Base-by-base conservation (phyloP, 768 basidiomycete genomes). In the Mycena belliarum region DNA sequence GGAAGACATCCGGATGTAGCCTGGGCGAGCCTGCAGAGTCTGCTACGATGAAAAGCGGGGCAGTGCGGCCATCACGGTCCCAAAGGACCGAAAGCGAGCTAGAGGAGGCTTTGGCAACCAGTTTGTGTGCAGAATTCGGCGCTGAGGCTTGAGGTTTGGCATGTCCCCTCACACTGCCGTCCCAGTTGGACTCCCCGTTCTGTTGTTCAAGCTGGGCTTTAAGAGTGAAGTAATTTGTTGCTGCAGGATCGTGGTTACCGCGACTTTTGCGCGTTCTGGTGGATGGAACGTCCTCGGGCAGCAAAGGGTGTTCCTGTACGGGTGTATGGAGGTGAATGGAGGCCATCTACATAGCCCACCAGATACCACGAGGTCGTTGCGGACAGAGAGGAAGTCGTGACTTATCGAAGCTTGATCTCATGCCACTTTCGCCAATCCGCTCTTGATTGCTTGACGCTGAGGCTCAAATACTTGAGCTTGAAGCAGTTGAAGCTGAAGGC, bases 231-330 rank as follows among this genome's bases (percentile, higher is more conserved):
- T 89, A 88, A 65, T 79, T 86, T 20, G 75, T 74, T 15, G 79
- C 64, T 15, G 79, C 38, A 8, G 73, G 69, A 21, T 77, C 78
- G 42, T 67, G 73, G 55, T 63, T 66, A 47, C 72, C 70, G 49
- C 84, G 82, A 58, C 69, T 75, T 43, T 82, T 76, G 50, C 87
- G 81, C 24, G 79, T 76, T 65, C 76, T 72, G 10, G 76, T 66
- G 0, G 79, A 68, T 18, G 77, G 69, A 24, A 63, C 63, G 29
- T 85, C 82, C 29, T 89, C 87, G 9, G 77, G 77, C 4, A 82
- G 83, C 23, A 93, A 81, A 35, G 91, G 91, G 66, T 93, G 91
- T 0, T 83, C 83, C 59, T 91, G 76, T 21, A 87, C 86, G 23
- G 85, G 83, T 7, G 82, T 87, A 68, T 78, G 79, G 41, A 65